Percentiles rank a stretch among this genome's conserved stretches.
Evolutionary conservation across 108 stramenopile species (phyloP).

Genomic region (Cyclotella kingstonii): DNA sequence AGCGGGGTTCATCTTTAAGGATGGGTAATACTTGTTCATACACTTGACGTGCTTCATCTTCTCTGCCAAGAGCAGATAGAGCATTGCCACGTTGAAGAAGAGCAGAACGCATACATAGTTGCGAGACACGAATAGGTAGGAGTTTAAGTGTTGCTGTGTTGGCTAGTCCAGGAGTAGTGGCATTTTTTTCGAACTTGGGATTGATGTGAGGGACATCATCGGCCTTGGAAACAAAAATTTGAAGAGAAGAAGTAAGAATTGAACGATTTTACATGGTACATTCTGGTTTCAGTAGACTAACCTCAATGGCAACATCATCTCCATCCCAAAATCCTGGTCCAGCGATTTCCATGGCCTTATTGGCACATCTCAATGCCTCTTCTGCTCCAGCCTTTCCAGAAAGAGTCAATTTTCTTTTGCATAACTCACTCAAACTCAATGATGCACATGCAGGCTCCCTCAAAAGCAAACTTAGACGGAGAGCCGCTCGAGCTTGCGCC

Average conservation of each 20-base stretch:
- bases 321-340: constrained; percentile 85
- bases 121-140: constrained; percentile 75
- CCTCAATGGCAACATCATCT: constrained; percentile 86
- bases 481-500: constrained; percentile 66
- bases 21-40: constrained; percentile 74
- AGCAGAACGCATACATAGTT: constrained; percentile 80
- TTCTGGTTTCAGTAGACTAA: constrained; percentile 34
- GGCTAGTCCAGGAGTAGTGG: constrained; percentile 80
- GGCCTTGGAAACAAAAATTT: no score
- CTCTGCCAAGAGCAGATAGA: constrained; percentile 71
- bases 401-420: constrained; percentile 75
- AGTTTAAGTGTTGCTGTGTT: constrained; percentile 66
- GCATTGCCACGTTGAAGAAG: constrained; percentile 86
- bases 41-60: constrained; percentile 75
- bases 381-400: constrained; percentile 77
- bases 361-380: constrained; percentile 80
- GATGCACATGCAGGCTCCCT: constrained; percentile 85
- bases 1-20: constrained; percentile 77
- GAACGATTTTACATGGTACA: not conserved
- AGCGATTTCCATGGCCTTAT: constrained; percentile 85
- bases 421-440: constrained; percentile 84
- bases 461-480: constrained; percentile 71
- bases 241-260: no score
- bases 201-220: constrained; percentile 66
- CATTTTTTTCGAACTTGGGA: constrained; percentile 84